Evolutionary conservation across 2,329 filamentous ascomycete species (phyloP).

Genomic region (Phaeomoniella chlamydospora): DNA sequence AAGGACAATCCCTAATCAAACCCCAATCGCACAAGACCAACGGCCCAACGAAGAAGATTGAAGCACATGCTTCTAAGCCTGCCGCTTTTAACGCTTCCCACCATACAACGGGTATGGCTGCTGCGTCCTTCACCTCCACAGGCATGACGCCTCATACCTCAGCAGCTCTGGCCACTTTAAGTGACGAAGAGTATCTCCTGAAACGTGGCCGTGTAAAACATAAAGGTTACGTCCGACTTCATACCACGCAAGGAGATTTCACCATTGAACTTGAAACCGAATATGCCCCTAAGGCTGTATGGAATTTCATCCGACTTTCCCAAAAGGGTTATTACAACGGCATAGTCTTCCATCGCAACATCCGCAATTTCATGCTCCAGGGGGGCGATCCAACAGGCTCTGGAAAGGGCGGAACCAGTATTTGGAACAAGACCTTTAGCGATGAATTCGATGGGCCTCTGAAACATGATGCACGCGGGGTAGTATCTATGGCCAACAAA

Average conservation of each 20-base stretch:
- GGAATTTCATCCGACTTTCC: slow-evolving; percentile 85
- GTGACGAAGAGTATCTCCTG: slow-evolving; percentile 94
- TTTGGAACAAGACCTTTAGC: slow-evolving; percentile 80
- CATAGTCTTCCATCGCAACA: slow-evolving; percentile 82
- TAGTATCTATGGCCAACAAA: slow-evolving; percentile 94
- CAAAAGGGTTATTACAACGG: slow-evolving; percentile 82
- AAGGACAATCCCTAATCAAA: slow-evolving; percentile 3
- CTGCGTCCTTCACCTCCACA: slow-evolving; percentile 89
- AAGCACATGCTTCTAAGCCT: slow-evolving; percentile 15
- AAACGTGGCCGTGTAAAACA: slow-evolving; percentile 76
- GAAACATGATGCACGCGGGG: slow-evolving; percentile 67
- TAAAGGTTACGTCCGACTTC: slow-evolving; percentile 82
- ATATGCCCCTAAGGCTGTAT: slow-evolving; percentile 81
- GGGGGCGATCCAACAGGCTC: slow-evolving; percentile 89
- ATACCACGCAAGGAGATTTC: slow-evolving; percentile 70
- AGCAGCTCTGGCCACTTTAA: slow-evolving; percentile 69
- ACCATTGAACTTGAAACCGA: slow-evolving; percentile 86
- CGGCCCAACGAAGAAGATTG: slow-evolving; percentile 10
- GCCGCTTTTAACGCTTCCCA: slow-evolving; percentile 69
- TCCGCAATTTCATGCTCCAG: slow-evolving; percentile 95
- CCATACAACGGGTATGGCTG: slow-evolving; percentile 81
- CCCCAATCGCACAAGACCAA: slow-evolving; percentile 4
- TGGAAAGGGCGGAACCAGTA: slow-evolving; percentile 73
- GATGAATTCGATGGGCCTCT: slow-evolving; percentile 87
- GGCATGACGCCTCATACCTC: slow-evolving; percentile 86